Evolutionary conservation across 768 basidiomycete species (phyloP), one percentile per base, ranked within the genome.

Genomic region (Myochromella boudieri): DNA sequence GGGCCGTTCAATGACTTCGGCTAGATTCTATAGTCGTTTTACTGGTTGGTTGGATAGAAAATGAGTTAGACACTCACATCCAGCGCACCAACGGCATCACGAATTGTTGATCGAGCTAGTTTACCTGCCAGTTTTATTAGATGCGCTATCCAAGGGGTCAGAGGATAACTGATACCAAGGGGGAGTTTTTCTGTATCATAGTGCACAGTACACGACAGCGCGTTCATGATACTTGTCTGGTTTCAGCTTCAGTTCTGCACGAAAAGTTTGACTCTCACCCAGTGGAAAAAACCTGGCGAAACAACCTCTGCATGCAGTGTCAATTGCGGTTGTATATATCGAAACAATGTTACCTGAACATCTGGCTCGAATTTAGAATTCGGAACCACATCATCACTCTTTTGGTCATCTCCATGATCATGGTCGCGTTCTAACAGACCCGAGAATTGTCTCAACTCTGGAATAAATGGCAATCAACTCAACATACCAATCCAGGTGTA

Each of bases 141-240:
- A n/a, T 12, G 54, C 5, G 37, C n/a, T n/a, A n/a, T n/a, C n/a
- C 18, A 12, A n/a, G n/a, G n/a, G n/a, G n/a, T n/a, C 3, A 10
- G 6, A 39, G 39, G n/a, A 14, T 8, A 42, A 3, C n/a, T 6
- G 14, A 36, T 59, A 72, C 81, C 82, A 14, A 83, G 72, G 12
- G 82, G 82, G 18, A 83, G 69, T 54, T 83, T 84, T 54, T 76
- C 75, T 4, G 81, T 81, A 55, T 84, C 82, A 50, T 84, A 84
- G 51, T 83, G 82, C 78, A 84, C 80, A 4, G 78, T 76, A 11
- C 77, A 76, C 57, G 83, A 60, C 32, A 72, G 69, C 0, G 77
- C 78, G 38, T 77, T 71, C 17, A 82, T 77, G 48, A 81, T n/a
- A n/a, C n/a, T n/a, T n/a, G n/a, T n/a, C n/a, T n/a, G 56, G 18